Evolutionary conservation across 106 monocot genomes (phyloP), one percentile per base, ranked within the genome.

Genomic region (Allium cepa): DNA sequence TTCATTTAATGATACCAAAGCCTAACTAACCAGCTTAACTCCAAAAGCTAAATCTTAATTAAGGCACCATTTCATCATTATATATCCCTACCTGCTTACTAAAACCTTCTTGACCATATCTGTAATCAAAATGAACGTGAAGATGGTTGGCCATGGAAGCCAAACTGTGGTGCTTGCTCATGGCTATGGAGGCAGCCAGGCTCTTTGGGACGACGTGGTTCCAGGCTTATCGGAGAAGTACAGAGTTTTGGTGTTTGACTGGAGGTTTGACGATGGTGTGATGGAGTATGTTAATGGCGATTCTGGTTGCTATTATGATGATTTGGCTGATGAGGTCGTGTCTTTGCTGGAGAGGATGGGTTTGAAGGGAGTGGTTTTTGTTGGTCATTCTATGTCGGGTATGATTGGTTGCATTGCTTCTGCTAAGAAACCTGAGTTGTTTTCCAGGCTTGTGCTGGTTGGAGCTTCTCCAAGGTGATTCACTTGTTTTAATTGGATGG

Each of bases 381-480:
- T 84, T n/a, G 88, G 88, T 2, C 88, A 88, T 64, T 84, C 88
- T 70, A 84, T 88, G 84, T 47, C 88, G 50, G 84, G 81, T 61
- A 84, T 88, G 84, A 56, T 84, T 9, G 84, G 88, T 10, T 88
- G 88, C 84, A 57, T 80, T 13, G 88, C 84, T 3, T 78, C 83
- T 22, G 13, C 84, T 26, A 76, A 74, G 50, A 69, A 78, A 59
- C 83, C 80, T 5, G 78, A 84, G 11, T 76, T 88, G 55, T 84
- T 88, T 70, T 57, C 27, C 9, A 78, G 79, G 28, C 88, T 88
- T 28, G 52, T 88, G 46, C 88, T 88, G 14, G 45, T 88, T 10
- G 77, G 70, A 27, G 75, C 88, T 8, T 84, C 88, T 64, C 84
- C 88, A 17, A 76, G 81, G 85, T 81, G 36, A 53, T 65, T 17